These are phyloP conservation scores for Nitzschia putrida DNA, from an alignment of 108 stramenopile species.

Conservation along the genomic window DNA sequence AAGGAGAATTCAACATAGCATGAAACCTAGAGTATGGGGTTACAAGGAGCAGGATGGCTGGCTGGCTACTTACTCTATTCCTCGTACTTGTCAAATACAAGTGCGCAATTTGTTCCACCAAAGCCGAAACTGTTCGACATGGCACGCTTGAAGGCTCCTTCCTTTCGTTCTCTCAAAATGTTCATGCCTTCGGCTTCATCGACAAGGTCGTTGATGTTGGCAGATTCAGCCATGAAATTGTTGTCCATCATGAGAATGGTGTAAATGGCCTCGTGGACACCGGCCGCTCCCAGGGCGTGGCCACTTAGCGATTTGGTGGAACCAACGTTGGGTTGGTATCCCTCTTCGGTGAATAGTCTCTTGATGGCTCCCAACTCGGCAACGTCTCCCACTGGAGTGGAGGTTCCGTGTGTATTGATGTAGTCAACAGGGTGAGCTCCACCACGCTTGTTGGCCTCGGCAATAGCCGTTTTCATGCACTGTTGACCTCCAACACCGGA, in stretches of 20 bases:
- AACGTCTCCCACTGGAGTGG: conserved; percentile 96
- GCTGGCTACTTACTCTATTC: conserved; percentile 63
- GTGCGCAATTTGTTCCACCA: conserved; percentile 97
- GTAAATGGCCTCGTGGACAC: conserved; percentile 96
- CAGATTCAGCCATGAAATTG: conserved; percentile 93
- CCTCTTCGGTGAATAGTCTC: conserved; percentile 77
- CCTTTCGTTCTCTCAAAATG: conserved; percentile 85
- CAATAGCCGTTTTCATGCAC: conserved; percentile 94
- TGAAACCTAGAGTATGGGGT: no score
- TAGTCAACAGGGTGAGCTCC: conserved; percentile 83
- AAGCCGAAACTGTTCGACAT: conserved; percentile 99
- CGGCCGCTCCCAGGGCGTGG: conserved; percentile 98
- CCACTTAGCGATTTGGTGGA: conserved; percentile 96
- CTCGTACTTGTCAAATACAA: conserved; percentile 94
- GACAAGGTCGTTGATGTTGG: conserved; percentile 85
- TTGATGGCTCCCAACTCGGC: conserved; percentile 94
- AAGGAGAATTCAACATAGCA: no score
- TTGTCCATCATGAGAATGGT: conserved; percentile 94
- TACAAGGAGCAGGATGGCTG: no score
- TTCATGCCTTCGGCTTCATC: conserved; percentile 94
- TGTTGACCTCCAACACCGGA: conserved; percentile 92
- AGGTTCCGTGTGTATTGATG: conserved; percentile 98
- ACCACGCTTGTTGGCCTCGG: conserved; percentile 63
- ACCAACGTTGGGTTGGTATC: conserved; percentile 90
- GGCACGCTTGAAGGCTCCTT: conserved; percentile 86